These are phyloP conservation scores for Penicillium sp. DNA, from an alignment of 2,329 filamentous ascomycete species.

Conservation along the genomic window DNA sequence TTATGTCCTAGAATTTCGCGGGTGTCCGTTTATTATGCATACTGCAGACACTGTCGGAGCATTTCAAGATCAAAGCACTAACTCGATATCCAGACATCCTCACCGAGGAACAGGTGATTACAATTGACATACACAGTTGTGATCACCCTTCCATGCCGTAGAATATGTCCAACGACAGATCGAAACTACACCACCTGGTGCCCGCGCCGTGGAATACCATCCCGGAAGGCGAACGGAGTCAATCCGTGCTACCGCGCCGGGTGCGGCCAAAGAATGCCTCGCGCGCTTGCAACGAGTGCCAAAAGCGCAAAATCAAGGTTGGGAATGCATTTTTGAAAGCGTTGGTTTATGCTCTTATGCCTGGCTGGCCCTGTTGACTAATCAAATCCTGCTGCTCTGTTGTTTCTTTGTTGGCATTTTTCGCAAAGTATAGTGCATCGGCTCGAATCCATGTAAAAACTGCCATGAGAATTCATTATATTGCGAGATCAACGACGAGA, in stretches of 20 bases:
- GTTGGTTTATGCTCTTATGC: background rate
- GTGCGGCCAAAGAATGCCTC: conserved; percentile 13
- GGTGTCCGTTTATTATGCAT: background rate
- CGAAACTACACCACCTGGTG: conserved; percentile 10
- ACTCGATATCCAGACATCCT: background rate
- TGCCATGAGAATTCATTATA: conserved; percentile 14
- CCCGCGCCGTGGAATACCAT: conserved; percentile 4
- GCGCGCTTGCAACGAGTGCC: conserved; percentile 14
- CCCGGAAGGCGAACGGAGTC: conserved; percentile 4
- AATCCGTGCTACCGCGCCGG: conserved; percentile 7
- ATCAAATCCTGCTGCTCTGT: background rate
- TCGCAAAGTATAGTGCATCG: conserved; percentile 8
- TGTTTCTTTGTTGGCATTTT: background rate
- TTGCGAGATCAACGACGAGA: conserved; percentile 14
- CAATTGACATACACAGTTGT: background rate
- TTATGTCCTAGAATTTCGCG: background rate
- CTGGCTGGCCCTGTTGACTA: background rate
- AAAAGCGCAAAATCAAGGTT: conserved; percentile 16
- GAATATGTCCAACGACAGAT: conserved; percentile 9
- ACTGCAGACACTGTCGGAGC: background rate
- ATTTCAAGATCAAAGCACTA: background rate
- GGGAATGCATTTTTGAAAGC: background rate
- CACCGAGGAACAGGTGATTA: background rate
- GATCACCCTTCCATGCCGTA: background rate
- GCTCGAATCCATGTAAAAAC: conserved; percentile 13